Evolutionary conservation across 129 eudicot genomes (phyloP), one percentile per base, ranked within the genome.

Genomic region (Chrysanthemum makinoi): DNA sequence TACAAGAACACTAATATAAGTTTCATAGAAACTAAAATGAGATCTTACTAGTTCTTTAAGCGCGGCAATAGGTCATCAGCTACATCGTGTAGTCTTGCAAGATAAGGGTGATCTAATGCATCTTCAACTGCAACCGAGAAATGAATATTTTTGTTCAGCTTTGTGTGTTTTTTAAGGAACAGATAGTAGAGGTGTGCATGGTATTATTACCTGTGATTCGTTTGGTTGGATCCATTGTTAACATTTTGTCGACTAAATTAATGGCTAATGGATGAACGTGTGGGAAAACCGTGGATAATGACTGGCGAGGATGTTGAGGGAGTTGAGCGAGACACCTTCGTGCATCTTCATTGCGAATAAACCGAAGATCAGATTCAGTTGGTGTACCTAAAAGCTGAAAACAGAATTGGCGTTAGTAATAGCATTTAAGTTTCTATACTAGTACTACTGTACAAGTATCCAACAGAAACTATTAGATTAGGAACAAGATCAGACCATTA

Each of bases 41-140:
- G 22, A 20, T 20, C 22, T 20, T 20, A 20, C 22, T 20, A 20
- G 22, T 20, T 20, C 22, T 20, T 20, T 20, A 20, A 20, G 22
- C 22, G 1, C 22, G 1, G 22, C 22, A 20, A 20, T 20, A 20
- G 22, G 22, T 92, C 98, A 74, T 92, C 98, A 11, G 98, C 91
- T 72, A 72, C 68, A 75, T 92, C 98, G 22, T 92, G 98, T 66
- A 92, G 71, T 78, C 82, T 89, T 30, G 86, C 96, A 57, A 92
- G 87, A 67, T 86, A 92, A 1, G 98, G 98, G 81, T 92, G 98
- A 49, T 87, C 94, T 77, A 92, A 82, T 66, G 98, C 98, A 80
- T 77, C 86, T 71, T 86, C 98, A 60, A 92, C 98, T 92, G 89
- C 77, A 81, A 26, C 5, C 26, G 43, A 24, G n/a, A 77, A 7